Evolutionary conservation across 192 early-diverging fungal genomes (phyloP).

Genomic region (Ambispora gerdemannii): DNA sequence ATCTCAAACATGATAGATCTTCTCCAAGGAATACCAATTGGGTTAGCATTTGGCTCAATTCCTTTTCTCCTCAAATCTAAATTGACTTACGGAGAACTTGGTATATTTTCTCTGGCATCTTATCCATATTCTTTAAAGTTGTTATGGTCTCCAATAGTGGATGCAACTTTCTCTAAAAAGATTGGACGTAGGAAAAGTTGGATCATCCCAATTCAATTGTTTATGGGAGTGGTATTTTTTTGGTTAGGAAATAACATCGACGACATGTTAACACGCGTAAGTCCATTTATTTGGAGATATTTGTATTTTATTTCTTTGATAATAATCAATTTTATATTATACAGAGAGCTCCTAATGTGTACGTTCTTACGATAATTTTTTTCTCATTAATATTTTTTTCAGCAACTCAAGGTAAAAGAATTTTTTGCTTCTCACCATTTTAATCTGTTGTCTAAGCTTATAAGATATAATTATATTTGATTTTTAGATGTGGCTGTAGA

Average conservation of each 20-base stretch:
- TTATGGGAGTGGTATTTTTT: constrained; percentile 75
- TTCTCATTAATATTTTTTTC: constrained; percentile 86
- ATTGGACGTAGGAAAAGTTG: constrained; percentile 94
- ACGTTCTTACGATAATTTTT: constrained; percentile 71
- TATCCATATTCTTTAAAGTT: constrained; percentile 99
- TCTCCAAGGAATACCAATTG: constrained; percentile 94
- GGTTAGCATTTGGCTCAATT: constrained; percentile 84
- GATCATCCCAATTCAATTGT: constrained; percentile 97
- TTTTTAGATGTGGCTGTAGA: constrained; percentile 68
- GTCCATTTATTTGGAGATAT: too few species aligned
- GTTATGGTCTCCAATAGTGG: constrained; percentile 97
- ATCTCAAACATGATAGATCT: constrained; percentile 55
- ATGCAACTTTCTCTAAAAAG: constrained; percentile 75
- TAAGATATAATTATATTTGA: too few species aligned
- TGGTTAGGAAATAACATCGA: constrained; percentile 81
- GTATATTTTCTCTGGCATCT: constrained; percentile 88
- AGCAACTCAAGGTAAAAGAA: constrained; percentile 87
- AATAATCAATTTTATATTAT: neutral
- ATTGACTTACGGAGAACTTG: constrained; percentile 88
- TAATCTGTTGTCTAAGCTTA: too few species aligned
- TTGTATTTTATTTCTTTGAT: too few species aligned
- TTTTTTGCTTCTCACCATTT: too few species aligned
- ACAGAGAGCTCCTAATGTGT: constrained; percentile 59
- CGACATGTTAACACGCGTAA: constrained; percentile 50
- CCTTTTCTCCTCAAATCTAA: constrained; percentile 94